Evolutionary conservation across 2,329 filamentous ascomycete genomes (phyloP).

Genomic region (Ploettnerulaceae sp.): DNA sequence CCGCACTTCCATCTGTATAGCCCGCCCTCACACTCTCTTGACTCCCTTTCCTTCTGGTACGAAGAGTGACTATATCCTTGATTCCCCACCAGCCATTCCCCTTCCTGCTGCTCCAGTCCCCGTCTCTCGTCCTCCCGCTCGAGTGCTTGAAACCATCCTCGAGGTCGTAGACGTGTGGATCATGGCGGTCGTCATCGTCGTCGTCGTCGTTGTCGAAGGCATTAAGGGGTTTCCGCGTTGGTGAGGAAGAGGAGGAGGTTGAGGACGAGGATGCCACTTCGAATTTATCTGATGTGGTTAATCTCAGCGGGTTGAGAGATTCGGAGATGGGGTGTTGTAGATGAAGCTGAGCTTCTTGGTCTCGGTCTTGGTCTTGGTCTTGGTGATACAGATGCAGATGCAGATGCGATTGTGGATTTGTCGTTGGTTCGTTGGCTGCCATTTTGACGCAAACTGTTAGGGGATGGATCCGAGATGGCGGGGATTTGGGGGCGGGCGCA

Average conservation of each 20-base stretch:
- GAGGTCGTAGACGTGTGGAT: constrained; percentile 9
- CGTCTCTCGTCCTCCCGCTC: neutral
- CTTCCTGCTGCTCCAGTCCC: neutral
- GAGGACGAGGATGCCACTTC: constrained; percentile 3
- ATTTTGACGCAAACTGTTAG: too few species aligned
- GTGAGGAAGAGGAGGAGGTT: neutral
- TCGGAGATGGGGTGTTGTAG: too few species aligned
- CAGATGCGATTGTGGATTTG: too few species aligned
- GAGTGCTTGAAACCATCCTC: constrained; percentile 4
- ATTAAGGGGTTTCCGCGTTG: constrained; percentile 7
- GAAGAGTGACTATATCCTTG: constrained; percentile 12
- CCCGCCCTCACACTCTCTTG: constrained; percentile 3
- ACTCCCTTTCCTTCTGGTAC: constrained; percentile 12
- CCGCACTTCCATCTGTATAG: constrained; percentile 6
- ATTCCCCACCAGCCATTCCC: constrained; percentile 5
- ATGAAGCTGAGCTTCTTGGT: too few species aligned
- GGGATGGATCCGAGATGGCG: too few species aligned
- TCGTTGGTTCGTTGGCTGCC: too few species aligned
- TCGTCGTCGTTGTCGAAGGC: constrained; percentile 10
- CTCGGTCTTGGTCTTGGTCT: too few species aligned
- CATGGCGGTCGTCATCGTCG: neutral
- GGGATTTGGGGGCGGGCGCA: too few species aligned
- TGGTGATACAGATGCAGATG: too few species aligned
- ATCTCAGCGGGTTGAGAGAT: too few species aligned
- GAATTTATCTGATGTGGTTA: neutral